Base-by-base conservation (phyloP, 2,329 filamentous ascomycete species). In the Fusarium sp. region DNA sequence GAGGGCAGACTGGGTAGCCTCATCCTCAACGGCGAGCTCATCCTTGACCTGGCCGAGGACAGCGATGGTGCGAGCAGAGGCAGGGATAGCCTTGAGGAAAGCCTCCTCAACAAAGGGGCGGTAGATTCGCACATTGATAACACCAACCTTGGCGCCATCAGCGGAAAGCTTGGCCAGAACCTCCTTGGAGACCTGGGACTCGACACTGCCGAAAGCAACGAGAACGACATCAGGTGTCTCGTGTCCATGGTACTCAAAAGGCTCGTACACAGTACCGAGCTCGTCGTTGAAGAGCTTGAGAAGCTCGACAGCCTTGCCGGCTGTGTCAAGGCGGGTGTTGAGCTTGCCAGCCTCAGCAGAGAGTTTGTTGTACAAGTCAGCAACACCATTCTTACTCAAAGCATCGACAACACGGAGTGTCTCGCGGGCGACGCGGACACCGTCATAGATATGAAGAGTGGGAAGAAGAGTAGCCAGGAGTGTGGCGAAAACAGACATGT, bases 191-290 rank as follows among this genome's bases (percentile, higher is more conserved):
- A 98, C 84, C 74, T 96, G 94, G 16, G 93, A 89, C 83, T 99
- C 96, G 7, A 94, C 89, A 64, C 93, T 97, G 73, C 96, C 96
- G 74, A 99, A 98, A 45, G 93, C 92, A 30, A 98, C 94, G 34
- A 98, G 84, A 18, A 99, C 93, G 12, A 90, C 89, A 70, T 95
- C 92, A 6, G 96, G 89, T 44, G 89, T 84, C 50, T 88, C 84
- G 77, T 98, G 93, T 25, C 96, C 96, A 75, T 91, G 88, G 83
- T 99, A 99, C 82, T 99, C 96, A 74, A 98, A 99, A 9, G 93
- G 89, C 75, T 91, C 88, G 79, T 99, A 99, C 71, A 95, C 90
- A 45, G 96, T 98, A 62, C 95, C 96, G 25, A 99, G 89, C 83
- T 98, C 94, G 67, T 89, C 89, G 81, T 98, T 99, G 82, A 97